These are phyloP conservation scores for Colletotrichum sp. DNA, from an alignment of 2,329 filamentous ascomycete genomes.

Conservation along the genomic window DNA sequence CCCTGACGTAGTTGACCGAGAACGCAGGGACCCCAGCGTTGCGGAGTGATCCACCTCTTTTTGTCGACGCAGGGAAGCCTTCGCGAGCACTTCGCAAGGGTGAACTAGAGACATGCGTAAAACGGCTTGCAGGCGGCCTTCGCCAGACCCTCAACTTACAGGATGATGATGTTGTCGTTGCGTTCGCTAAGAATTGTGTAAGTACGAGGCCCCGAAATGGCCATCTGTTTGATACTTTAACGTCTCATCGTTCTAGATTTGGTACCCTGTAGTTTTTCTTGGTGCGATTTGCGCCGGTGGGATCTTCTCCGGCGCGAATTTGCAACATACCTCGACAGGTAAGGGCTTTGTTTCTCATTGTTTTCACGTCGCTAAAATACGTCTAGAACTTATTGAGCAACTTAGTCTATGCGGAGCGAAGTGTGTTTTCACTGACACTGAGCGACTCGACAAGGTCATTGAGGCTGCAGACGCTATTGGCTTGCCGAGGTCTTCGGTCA, in stretches of 20 bases:
- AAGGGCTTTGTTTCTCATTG: background rate
- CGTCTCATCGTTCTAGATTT: background rate
- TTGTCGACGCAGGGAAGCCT: background rate
- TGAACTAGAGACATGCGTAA: background rate
- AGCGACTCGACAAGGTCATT: background rate
- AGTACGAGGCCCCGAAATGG: background rate
- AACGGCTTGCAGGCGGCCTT: background rate
- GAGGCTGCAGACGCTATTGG: background rate
- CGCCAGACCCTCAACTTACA: background rate
- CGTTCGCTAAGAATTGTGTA: background rate
- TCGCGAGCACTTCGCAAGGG: background rate
- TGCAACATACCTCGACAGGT: background rate
- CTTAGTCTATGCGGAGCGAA: background rate
- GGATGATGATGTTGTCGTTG: background rate
- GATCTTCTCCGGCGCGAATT: background rate
- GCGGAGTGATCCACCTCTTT: background rate
- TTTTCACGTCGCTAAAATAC: background rate
- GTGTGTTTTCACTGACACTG: background rate
- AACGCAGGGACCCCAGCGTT: background rate
- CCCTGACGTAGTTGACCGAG: background rate
- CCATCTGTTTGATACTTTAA: background rate
- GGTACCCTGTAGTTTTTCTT: background rate
- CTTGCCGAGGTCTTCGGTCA: background rate
- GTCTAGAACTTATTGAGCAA: background rate
- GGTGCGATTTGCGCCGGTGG: background rate